Percentiles rank a stretch among this genome's conserved stretches.
phyloP scores from a whole-genome alignment of 2,329 filamentous ascomycete genomes.

The Apiospora kogelbergensis region DNA sequence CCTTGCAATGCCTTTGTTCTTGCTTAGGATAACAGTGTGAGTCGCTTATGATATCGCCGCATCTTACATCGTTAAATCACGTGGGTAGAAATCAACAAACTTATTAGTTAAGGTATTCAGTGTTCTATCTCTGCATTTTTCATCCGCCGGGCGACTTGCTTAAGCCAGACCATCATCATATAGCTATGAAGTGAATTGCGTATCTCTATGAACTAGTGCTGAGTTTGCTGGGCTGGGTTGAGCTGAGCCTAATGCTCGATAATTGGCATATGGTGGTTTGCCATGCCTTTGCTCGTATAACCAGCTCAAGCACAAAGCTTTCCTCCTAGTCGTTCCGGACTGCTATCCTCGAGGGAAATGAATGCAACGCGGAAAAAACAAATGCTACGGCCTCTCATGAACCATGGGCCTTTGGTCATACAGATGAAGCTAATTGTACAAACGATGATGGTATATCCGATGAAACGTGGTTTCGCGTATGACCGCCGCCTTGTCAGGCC shows the following conservation, averaged over 20 bases:
- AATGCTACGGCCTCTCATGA: slow-evolving; percentile 11
- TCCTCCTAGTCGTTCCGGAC: neutral
- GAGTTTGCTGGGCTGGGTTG: neutral
- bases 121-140: neutral
- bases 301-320: neutral
- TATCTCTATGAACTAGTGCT: slow-evolving; percentile 9
- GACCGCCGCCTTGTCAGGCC: neutral
- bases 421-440: slow-evolving; percentile 31
- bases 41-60: neutral
- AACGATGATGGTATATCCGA: slow-evolving; percentile 26
- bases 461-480: slow-evolving; percentile 15
- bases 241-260: neutral
- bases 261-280: neutral
- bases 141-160: neutral
- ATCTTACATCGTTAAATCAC: neutral
- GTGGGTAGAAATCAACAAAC: neutral
- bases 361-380: slow-evolving; percentile 16
- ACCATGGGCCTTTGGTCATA: slow-evolving; percentile 20
- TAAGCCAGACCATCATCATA: neutral
- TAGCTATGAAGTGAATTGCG: slow-evolving; percentile 2
- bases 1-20: neutral
- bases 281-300: neutral
- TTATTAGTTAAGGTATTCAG: neutral
- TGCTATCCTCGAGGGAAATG: slow-evolving; percentile 3
- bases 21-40: neutral